phyloP scores from a whole-genome alignment of 345 rosid species.

The Gossypium turneri region DNA sequence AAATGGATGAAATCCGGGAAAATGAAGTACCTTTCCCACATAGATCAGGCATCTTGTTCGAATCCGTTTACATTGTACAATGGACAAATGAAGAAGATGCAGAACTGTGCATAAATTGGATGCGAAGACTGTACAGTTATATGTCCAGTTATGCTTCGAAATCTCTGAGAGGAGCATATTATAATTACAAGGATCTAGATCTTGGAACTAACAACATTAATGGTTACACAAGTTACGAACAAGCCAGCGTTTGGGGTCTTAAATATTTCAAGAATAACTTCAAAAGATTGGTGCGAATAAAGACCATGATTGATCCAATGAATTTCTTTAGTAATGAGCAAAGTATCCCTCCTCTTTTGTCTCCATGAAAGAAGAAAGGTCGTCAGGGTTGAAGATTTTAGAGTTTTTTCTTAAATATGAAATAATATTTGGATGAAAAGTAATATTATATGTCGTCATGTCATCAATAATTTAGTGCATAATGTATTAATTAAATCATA shows the following conservation, averaged over 20 bases:
- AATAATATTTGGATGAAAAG: not conserved
- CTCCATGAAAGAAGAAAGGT: not conserved
- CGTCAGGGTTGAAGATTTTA: not conserved
- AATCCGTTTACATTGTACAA: conserved; percentile 42
- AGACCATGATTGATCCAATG: conserved; percentile 22
- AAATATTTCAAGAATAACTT: conserved; percentile 37
- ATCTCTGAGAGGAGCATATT: conserved; percentile 50
- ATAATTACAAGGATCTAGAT: conserved; percentile 58
- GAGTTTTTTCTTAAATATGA: not conserved
- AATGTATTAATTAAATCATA: not conserved
- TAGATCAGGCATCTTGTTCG: conserved; percentile 46
- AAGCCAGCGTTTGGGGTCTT: conserved; percentile 32
- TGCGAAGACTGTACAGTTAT: conserved; percentile 19
- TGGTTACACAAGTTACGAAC: conserved; percentile 20
- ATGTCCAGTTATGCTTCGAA: not conserved
- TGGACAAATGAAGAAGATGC: conserved; percentile 42
- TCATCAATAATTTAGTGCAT: not conserved
- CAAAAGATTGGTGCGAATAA: conserved; percentile 39
- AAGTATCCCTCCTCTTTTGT: conserved; percentile 41
- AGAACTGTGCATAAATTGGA: conserved; percentile 22
- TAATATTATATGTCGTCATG: not conserved
- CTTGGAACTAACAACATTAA: conserved; percentile 36
- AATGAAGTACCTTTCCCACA: conserved; percentile 64
- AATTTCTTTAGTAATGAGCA: conserved; percentile 49
- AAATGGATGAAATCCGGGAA: conserved; percentile 34